Conservation (phyloP, 139 green algal species). For the Chlorella sp. region DNA sequence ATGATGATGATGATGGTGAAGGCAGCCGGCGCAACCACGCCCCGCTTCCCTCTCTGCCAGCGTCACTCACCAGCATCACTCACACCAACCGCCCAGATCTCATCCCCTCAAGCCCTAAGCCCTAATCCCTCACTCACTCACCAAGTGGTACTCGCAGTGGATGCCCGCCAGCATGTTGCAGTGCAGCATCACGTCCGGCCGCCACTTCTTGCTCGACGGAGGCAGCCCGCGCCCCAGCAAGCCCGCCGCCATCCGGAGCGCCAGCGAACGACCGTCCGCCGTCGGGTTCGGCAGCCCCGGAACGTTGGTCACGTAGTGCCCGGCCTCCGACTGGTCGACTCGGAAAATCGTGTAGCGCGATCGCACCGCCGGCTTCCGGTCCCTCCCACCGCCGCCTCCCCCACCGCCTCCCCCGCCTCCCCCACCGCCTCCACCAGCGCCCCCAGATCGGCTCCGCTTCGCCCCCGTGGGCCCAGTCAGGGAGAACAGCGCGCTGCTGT, state of each 20-base stretch:
- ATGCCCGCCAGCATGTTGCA: slow-evolving; percentile 7
- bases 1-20: not conserved
- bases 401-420: not conserved
- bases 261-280: not conserved
- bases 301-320: not conserved
- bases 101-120: too few species aligned
- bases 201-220: slow-evolving; percentile 1
- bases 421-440: not conserved
- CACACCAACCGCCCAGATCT: too few species aligned
- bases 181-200: not conserved
- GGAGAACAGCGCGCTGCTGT: not conserved
- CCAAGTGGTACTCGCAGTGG: slow-evolving; percentile 3
- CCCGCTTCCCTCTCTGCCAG: too few species aligned
- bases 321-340: not conserved
- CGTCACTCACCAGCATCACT: too few species aligned
- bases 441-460: too few species aligned
- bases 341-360: not conserved
- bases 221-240: not conserved
- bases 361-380: not conserved
- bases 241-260: not conserved
- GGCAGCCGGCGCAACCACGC: not conserved
- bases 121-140: too few species aligned
- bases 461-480: too few species aligned
- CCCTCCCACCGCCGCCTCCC: not conserved
- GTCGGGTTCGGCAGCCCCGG: not conserved